Evolutionary conservation across 495 filamentous ascomycete species (phyloP).

Genomic region (Penicillium riverlandense): DNA sequence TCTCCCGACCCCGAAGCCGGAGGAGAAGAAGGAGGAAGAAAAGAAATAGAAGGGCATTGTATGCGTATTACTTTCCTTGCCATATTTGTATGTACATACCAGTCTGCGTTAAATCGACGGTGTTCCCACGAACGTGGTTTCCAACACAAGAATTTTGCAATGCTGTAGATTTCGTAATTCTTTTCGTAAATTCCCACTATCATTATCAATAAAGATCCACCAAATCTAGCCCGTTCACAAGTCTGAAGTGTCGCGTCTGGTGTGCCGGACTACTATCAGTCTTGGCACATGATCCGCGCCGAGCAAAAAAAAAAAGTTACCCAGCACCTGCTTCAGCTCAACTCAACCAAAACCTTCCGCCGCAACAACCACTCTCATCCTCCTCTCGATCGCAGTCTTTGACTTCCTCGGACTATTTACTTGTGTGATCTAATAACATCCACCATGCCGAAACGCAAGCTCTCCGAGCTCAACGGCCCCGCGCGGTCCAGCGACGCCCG

Average conservation of each 20-base stretch:
- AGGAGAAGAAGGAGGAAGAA: slow-evolving; percentile 81
- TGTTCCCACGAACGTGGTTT: slow-evolving; percentile 7
- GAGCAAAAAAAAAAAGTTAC: background rate
- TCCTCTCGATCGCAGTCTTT: no score
- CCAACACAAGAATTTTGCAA: background rate
- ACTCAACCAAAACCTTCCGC: background rate
- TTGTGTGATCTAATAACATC: no score
- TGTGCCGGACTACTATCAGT: background rate
- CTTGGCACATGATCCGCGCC: background rate
- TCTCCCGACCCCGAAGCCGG: slow-evolving; percentile 89
- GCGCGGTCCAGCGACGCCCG: slow-evolving; percentile 11
- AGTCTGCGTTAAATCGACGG: slow-evolving; percentile 29
- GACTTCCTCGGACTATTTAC: no score
- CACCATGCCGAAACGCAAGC: slow-evolving; percentile 43
- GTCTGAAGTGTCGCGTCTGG: no score
- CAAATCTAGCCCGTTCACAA: no score
- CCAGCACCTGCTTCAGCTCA: background rate
- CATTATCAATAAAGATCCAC: no score
- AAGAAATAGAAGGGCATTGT: slow-evolving; percentile 70
- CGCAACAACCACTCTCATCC: no score
- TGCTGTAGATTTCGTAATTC: no score
- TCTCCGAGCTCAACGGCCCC: slow-evolving; percentile 24
- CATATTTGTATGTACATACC: slow-evolving; percentile 42
- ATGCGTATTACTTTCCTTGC: slow-evolving; percentile 30
- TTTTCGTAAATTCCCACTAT: no score